Base-by-base conservation (phyloP, 345 rosid species). In the Euphorbia lathyris region DNA sequence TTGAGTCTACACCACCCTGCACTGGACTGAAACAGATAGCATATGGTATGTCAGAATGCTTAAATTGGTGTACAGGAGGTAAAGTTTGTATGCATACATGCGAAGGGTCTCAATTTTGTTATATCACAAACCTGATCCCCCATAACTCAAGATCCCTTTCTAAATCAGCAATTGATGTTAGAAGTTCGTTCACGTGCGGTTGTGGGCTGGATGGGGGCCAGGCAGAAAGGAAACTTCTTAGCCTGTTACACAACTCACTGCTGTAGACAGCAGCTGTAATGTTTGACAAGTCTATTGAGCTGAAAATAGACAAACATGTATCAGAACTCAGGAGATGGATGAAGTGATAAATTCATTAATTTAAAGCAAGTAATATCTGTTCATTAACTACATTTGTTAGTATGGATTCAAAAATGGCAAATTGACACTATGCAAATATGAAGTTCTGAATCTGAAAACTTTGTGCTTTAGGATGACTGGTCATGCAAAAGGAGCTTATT, bases 201-300 rank as follows among this genome's bases (percentile, higher is more conserved):
- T 77, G 76, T 13, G 76, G 80, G 62, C 80, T 77, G 23, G 76
- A 47, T 45, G 80, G 80, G 56, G 80, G 73, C 72, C 80, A 77
- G 23, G 70, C 67, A 67, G 73, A 77, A 40, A 77, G 66, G 58
- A 77, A 77, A 29, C 59, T 27, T 62, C 73, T 72, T 42, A 77
- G 58, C 65, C 80, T 77, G 23, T 72, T 67, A 27, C 66, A 77
- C 69, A 77, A 57, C 65, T 77, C 80, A 10, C 73, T 68, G 76
- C 80, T 72, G 62, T 77, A 72, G 51, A 77, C 80, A 67, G 76
- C 69, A 19, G 80, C 76, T 8, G 76, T 63, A 12, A 77, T 67
- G 60, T 63, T 77, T 57, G 80, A 77, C 73, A 77, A 38, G 61
- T 77, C 80, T 34, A 77, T 72, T 29, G 76, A 72, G 53, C 80